A percentile compares a stretch with the other conserved stretches of the same genome.
Evolutionary conservation across 2,329 filamentous ascomycete species (phyloP).

Genomic region (Penicillium italicum): DNA sequence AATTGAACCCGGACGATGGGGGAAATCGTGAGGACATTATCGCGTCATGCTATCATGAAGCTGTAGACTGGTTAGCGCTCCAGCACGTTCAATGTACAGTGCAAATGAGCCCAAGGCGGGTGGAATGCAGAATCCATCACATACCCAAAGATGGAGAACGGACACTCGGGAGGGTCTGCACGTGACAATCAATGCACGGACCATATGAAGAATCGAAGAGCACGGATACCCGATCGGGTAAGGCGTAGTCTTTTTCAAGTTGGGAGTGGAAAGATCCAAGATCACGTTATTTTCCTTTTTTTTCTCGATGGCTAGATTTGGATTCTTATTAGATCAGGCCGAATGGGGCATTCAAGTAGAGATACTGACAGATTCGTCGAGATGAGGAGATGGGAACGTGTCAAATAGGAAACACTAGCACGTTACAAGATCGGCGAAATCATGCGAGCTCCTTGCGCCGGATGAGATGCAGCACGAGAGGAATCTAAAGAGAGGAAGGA

Average conservation of each 20-base stretch:
- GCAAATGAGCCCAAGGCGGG: not conserved
- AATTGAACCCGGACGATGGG: conserved; percentile 59
- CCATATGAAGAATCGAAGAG: conserved; percentile 5
- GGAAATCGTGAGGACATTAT: conserved; percentile 59
- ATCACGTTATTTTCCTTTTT: not conserved
- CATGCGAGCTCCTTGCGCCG: conserved; percentile 6
- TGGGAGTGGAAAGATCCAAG: not conserved
- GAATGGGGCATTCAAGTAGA: not conserved
- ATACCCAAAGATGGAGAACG: conserved; percentile 6
- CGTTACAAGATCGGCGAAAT: conserved; percentile 3
- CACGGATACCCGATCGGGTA: conserved; percentile 6
- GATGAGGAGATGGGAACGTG: not conserved
- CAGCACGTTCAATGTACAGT: conserved; percentile 1
- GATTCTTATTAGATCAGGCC: not conserved
- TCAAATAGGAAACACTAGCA: not conserved
- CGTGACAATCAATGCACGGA: conserved; percentile 7
- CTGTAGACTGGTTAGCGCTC: conserved; percentile 38
- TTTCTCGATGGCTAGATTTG: not conserved
- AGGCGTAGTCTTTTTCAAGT: not conserved
- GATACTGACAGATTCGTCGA: not conserved
- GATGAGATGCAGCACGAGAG: not conserved
- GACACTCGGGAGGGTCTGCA: conserved; percentile 3
- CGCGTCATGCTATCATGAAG: conserved; percentile 36
- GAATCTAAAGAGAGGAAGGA: not conserved
- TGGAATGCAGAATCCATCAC: conserved; percentile 11